A percentile compares a stretch with the other conserved stretches of the same genome.
These are phyloP conservation scores for Tricladium varicosporioides DNA, from an alignment of 2,329 filamentous ascomycete species.

Conservation along the genomic window DNA sequence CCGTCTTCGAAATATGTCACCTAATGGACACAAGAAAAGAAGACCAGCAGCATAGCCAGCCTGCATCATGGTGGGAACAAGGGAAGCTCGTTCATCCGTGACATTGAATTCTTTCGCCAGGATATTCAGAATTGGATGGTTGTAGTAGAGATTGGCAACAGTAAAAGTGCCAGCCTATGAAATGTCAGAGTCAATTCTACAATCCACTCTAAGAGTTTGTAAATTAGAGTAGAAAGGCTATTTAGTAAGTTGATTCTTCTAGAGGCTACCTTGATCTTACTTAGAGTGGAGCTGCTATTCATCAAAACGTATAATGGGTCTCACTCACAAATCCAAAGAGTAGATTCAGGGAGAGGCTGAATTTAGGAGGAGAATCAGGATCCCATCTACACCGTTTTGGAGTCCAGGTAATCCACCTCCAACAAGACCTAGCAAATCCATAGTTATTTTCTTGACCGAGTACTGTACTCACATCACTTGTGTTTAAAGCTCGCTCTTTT, in stretches of 20 bases:
- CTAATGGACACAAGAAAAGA: conserved; percentile 72
- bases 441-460: conserved; percentile 19
- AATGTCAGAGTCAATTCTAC: conserved; percentile 2
- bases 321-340: conserved; percentile 51
- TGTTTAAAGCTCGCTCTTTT: conserved; percentile 6
- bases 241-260: too few relatives aligned
- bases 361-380: conserved; percentile 61
- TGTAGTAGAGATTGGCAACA: conserved; percentile 81
- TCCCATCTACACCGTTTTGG: conserved; percentile 69
- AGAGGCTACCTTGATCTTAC: too few relatives aligned
- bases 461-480: conserved; percentile 12
- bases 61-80: conserved; percentile 74
- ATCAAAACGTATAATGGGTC: neutral
- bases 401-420: conserved; percentile 50
- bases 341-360: conserved; percentile 67
- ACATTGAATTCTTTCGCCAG: conserved; percentile 70
- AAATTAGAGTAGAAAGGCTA: too few relatives aligned
- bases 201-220: too few relatives aligned
- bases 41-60: conserved; percentile 75
- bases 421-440: conserved; percentile 14
- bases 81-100: conserved; percentile 62
- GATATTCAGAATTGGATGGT: conserved; percentile 74
- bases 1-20: conserved; percentile 66
- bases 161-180: conserved; percentile 58
- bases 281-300: neutral